Conservation (phyloP, 169 alveolate species). For the Eimeria sp. region DNA sequence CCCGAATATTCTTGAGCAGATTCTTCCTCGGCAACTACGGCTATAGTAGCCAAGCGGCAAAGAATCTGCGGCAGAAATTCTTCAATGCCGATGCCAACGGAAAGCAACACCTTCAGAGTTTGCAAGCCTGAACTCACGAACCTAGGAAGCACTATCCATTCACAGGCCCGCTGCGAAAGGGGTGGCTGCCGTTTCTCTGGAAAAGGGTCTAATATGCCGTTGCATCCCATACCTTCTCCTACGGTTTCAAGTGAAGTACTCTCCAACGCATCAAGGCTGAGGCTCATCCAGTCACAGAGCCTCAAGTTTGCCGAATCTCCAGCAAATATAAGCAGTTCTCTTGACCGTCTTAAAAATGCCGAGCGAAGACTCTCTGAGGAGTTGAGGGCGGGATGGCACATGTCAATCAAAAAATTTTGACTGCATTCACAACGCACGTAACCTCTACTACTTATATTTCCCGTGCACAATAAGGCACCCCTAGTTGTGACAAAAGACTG, state of each 20-base stretch:
- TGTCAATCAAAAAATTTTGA: conserved; percentile 52
- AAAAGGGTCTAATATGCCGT: not conserved
- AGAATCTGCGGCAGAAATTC: conserved; percentile 53
- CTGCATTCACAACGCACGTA: conserved; percentile 21
- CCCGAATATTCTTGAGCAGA: not conserved
- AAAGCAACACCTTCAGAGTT: conserved; percentile 26
- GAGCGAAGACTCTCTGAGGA: conserved; percentile 1
- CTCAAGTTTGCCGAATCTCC: conserved; percentile 28
- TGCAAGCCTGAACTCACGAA: conserved; percentile 14
- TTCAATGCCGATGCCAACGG: conserved; percentile 38
- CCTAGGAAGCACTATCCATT: not conserved
- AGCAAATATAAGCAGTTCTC: conserved; percentile 33
- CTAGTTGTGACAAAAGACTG: not conserved
- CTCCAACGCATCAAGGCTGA: conserved; percentile 32
- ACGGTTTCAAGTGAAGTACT: not conserved
- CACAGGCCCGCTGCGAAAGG: not conserved
- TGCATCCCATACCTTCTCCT: conserved; percentile 40
- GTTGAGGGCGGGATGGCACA: conserved; percentile 11
- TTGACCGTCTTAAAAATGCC: conserved; percentile 18
- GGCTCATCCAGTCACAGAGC: conserved; percentile 55
- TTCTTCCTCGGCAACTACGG: conserved; percentile 19
- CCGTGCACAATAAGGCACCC: not conserved
- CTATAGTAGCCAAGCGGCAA: conserved; percentile 37
- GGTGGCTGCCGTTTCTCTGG: no score
- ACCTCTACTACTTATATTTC: not conserved